Evolutionary conservation across 805 yeast species (phyloP).

Genomic region (Lipomyces chichibuensis): DNA sequence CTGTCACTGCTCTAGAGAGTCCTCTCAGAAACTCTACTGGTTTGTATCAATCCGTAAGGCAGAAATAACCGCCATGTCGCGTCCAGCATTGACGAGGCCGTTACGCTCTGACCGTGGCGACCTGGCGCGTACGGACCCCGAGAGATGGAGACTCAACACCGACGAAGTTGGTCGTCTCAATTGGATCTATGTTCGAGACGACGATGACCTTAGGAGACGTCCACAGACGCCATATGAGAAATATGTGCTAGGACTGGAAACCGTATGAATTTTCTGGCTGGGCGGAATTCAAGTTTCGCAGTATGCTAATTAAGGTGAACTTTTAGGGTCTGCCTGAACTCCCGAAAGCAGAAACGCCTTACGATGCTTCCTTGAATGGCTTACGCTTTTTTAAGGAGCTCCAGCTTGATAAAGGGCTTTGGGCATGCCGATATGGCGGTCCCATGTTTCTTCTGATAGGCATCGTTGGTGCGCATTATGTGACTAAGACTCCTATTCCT

Average conservation of each 20-base stretch:
- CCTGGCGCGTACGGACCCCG: conserved; percentile 66
- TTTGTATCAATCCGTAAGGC: not conserved
- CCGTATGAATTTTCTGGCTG: conserved; percentile 18
- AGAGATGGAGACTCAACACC: conserved; percentile 73
- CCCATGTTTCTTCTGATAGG: conserved; percentile 98
- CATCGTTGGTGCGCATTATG: conserved; percentile 72
- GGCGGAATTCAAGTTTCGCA: too few species aligned
- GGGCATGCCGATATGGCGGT: conserved; percentile 93
- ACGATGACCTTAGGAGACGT: conserved; percentile 43
- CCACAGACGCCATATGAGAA: conserved; percentile 59
- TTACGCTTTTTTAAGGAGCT: conserved; percentile 67
- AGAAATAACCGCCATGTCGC: conserved; percentile 19
- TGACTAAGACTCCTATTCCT: conserved; percentile 68
- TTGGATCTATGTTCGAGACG: conserved; percentile 65
- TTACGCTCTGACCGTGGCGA: conserved; percentile 66
- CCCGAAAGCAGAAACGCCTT: conserved; percentile 48
- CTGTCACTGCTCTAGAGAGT: not conserved
- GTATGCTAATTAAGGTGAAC: not conserved
- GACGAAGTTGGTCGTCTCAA: conserved; percentile 60
- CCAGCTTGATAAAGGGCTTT: conserved; percentile 80
- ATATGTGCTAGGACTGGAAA: conserved; percentile 54
- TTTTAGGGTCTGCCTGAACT: conserved; percentile 45
- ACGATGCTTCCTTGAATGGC: conserved; percentile 70
- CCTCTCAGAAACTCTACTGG: not conserved
- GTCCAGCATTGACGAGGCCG: conserved; percentile 11